phyloP scores from a whole-genome alignment of 768 basidiomycete genomes.

The Piloderma croceum region DNA sequence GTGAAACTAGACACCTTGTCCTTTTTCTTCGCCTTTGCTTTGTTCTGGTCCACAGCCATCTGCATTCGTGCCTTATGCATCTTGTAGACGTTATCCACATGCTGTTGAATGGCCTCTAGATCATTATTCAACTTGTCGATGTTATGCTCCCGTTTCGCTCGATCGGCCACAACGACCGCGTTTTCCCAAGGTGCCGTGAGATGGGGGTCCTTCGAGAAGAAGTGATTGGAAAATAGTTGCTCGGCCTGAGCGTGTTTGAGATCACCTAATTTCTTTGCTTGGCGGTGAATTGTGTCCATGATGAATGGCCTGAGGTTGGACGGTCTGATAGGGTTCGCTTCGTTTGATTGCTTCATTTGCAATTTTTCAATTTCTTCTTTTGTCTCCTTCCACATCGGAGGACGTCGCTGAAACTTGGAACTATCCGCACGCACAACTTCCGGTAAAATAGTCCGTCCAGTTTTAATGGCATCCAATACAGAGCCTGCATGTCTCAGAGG shows the following conservation, averaged over 20 bases:
- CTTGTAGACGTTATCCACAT: constrained; percentile 32
- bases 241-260: constrained; percentile 5
- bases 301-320: constrained; percentile 16
- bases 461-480: constrained; percentile 57
- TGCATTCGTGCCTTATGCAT: constrained; percentile 22
- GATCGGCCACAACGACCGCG: constrained; percentile 20
- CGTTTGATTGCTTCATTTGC: constrained; percentile 5
- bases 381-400: constrained; percentile 24
- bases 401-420: constrained; percentile 16
- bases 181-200: constrained; percentile 34
- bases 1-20: constrained; percentile 32
- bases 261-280: constrained; percentile 4
- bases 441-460: constrained; percentile 42
- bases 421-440: constrained; percentile 28
- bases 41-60: no score
- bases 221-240: neutral
- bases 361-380: constrained; percentile 1
- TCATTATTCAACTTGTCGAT: constrained; percentile 26
- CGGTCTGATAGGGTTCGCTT: constrained; percentile 9
- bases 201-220: constrained; percentile 15
- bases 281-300: constrained; percentile 24
- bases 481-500: no score
- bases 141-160: constrained; percentile 12
- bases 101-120: constrained; percentile 31
- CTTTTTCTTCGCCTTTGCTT: no score